Conservation (phyloP, 164 flowering plant genomes). For the Hamamelis virginiana region DNA sequence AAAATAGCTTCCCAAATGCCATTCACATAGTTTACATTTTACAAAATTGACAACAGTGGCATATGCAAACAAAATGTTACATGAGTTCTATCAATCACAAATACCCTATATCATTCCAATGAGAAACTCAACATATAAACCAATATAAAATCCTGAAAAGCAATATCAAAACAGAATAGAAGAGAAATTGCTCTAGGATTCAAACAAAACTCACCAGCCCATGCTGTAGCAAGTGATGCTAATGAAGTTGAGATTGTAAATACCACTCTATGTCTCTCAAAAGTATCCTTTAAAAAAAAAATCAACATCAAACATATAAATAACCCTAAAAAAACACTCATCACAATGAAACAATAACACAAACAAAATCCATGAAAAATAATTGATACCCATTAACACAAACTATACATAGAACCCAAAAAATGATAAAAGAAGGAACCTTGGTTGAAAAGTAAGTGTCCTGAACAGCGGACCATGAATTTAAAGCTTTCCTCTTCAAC, state of each 20-base stretch:
- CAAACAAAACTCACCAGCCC: slow-evolving; percentile 57
- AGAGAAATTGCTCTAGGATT: not conserved
- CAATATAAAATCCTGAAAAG: not conserved
- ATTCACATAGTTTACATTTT: slow-evolving; percentile 7
- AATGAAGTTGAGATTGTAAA: slow-evolving; percentile 81
- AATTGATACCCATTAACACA: not conserved
- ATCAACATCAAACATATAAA: not conserved
- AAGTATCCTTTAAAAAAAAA: slow-evolving; percentile 63
- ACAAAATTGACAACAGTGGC: not conserved
- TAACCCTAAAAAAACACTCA: too few species aligned
- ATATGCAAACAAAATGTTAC: not conserved
- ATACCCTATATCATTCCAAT: not conserved
- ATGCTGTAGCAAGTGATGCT: slow-evolving; percentile 76
- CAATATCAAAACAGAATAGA: not conserved
- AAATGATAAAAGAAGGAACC: slow-evolving; percentile 32
- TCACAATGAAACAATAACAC: too few species aligned
- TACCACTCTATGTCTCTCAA: slow-evolving; percentile 87
- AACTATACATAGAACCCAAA: not conserved
- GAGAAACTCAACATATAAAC: not conserved
- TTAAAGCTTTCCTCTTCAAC: slow-evolving; percentile 58
- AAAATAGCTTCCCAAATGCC: not conserved
- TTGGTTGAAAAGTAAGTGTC: slow-evolving; percentile 79
- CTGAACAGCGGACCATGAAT: slow-evolving; percentile 71
- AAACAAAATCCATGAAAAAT: slow-evolving; percentile 9
- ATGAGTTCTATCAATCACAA: not conserved